Conservation (phyloP, 2,329 filamentous ascomycete species). For the Penicillium sclerotigenum region DNA sequence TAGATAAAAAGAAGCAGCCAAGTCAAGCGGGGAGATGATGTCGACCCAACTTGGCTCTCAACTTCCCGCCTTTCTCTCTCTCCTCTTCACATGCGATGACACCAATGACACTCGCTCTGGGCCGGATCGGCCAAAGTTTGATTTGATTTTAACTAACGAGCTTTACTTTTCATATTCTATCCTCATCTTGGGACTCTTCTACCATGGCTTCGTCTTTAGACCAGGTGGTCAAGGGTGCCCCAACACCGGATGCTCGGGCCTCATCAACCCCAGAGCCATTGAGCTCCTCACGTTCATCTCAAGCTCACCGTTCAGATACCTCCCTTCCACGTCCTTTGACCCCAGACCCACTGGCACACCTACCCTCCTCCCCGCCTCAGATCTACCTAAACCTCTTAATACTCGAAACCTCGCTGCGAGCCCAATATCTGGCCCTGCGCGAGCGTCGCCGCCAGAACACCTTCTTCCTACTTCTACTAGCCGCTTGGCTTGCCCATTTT, state of each 20-base stretch:
- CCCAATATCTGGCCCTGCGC: constrained; percentile 87
- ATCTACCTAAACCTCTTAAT: constrained; percentile 98
- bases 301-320: constrained; percentile 31
- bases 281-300: constrained; percentile 9
- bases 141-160: constrained; percentile 5
- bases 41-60: constrained; percentile 12
- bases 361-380: constrained; percentile 88
- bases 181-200: neutral
- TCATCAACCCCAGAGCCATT: constrained; percentile 26
- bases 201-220: constrained; percentile 68
- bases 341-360: constrained; percentile 70
- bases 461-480: constrained; percentile 80
- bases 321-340: constrained; percentile 46
- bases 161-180: neutral
- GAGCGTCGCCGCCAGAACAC: constrained; percentile 87
- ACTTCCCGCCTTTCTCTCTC: constrained; percentile 10
- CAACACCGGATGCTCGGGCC: constrained; percentile 49
- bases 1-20: constrained; percentile 9
- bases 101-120: constrained; percentile 14
- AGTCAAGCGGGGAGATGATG: constrained; percentile 7
- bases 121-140: constrained; percentile 31
- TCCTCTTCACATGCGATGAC: constrained; percentile 22
- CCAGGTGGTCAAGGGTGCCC: constrained; percentile 87
- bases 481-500: constrained; percentile 78
- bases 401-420: constrained; percentile 87